phyloP scores from a whole-genome alignment of 2,329 filamentous ascomycete species.

The Pseudogymnoascus sp. region DNA sequence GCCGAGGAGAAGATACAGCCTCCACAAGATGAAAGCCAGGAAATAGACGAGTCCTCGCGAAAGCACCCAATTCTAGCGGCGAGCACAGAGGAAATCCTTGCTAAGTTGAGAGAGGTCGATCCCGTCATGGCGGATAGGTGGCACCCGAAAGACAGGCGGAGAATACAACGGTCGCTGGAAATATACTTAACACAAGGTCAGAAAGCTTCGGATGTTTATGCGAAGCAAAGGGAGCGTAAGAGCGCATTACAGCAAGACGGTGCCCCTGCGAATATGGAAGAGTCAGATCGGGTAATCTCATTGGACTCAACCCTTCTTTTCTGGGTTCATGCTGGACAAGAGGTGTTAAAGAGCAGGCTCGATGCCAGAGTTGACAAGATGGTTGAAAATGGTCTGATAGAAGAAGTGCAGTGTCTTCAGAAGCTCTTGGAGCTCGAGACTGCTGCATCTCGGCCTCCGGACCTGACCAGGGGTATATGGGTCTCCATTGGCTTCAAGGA shows the following conservation, averaged over 20 bases:
- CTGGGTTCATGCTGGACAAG: slow-evolving; percentile 75
- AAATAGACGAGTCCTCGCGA: slow-evolving; percentile 31
- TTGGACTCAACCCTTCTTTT: slow-evolving; percentile 54
- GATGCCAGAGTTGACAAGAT: slow-evolving; percentile 77
- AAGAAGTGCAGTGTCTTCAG: slow-evolving; percentile 51
- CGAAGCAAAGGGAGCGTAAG: slow-evolving; percentile 56
- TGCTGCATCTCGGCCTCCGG: slow-evolving; percentile 47
- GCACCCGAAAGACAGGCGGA: slow-evolving; percentile 89
- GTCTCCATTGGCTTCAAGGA: slow-evolving; percentile 96
- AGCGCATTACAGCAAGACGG: slow-evolving; percentile 26
- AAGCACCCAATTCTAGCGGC: slow-evolving; percentile 66
- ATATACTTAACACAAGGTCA: slow-evolving; percentile 80
- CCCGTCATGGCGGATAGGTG: slow-evolving; percentile 82
- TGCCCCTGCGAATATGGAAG: slow-evolving; percentile 20
- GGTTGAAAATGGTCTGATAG: slow-evolving; percentile 59
- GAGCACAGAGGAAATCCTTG: slow-evolving; percentile 63
- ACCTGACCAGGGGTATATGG: slow-evolving; percentile 82
- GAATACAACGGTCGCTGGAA: slow-evolving; percentile 82
- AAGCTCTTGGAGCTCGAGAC: slow-evolving; percentile 39
- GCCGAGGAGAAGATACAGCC: not conserved
- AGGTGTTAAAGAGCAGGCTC: slow-evolving; percentile 62
- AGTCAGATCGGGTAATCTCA: slow-evolving; percentile 24
- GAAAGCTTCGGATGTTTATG: slow-evolving; percentile 79
- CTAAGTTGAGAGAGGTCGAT: slow-evolving; percentile 71
- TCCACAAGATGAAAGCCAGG: slow-evolving; percentile 19